Evolutionary conservation across 345 rosid species (phyloP).

Genomic region (Aquilaria sinensis): DNA sequence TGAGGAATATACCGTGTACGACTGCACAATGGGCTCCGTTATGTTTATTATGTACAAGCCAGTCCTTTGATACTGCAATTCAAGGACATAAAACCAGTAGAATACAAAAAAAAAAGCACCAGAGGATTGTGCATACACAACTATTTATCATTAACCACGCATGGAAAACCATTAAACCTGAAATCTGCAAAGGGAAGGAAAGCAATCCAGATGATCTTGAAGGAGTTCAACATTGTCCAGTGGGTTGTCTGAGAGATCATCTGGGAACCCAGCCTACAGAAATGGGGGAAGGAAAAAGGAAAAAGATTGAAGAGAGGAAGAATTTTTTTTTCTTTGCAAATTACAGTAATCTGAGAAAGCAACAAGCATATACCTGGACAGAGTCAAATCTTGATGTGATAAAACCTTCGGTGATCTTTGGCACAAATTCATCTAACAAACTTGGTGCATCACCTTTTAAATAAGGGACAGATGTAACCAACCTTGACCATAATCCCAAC

Average conservation of each 20-base stretch:
- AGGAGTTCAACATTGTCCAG: slow-evolving; percentile 97
- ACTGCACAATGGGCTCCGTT: slow-evolving; percentile 92
- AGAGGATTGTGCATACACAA: slow-evolving; percentile 1
- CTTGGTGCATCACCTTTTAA: slow-evolving; percentile 97
- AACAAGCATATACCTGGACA: slow-evolving; percentile 57
- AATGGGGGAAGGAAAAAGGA: too few species aligned
- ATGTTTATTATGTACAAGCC: slow-evolving; percentile 73
- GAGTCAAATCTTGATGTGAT: slow-evolving; percentile 94
- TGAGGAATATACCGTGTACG: slow-evolving; percentile 68
- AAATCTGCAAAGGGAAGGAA: slow-evolving; percentile 96
- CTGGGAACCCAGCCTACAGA: slow-evolving; percentile 67
- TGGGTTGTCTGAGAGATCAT: slow-evolving; percentile 82
- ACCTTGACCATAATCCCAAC: slow-evolving; percentile 93
- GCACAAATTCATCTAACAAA: slow-evolving; percentile 95
- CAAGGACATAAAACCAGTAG: slow-evolving; percentile 2
- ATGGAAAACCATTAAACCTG: slow-evolving; percentile 49
- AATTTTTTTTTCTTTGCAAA: background rate
- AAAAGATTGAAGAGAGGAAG: slow-evolving; percentile 2
- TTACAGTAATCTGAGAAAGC: slow-evolving; percentile 6
- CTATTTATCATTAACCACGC: background rate
- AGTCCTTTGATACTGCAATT: slow-evolving; percentile 85
- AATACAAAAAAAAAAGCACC: slow-evolving; percentile 6
- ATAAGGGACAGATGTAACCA: slow-evolving; percentile 91
- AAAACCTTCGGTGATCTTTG: slow-evolving; percentile 95
- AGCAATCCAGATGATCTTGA: slow-evolving; percentile 98